Evolutionary conservation across 352 stramenopile genomes (phyloP).

Genomic region (Achlya hypogyna): DNA sequence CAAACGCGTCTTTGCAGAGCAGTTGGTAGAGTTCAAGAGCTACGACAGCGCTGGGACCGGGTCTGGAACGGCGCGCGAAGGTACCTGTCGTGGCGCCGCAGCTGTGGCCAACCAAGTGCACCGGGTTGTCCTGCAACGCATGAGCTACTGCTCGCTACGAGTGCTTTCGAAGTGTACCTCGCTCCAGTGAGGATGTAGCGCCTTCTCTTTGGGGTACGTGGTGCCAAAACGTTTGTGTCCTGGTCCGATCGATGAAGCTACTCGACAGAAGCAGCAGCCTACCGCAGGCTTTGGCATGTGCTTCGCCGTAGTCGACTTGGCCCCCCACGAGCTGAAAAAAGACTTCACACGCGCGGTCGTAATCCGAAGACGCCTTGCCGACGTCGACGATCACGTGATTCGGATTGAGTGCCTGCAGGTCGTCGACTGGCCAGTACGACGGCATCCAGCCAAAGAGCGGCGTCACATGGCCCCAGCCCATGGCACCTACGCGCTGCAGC

Average conservation of each 20-base stretch:
- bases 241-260: neutral
- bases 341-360: constrained; percentile 53
- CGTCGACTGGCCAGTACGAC: constrained; percentile 49
- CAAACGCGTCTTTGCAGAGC: constrained; percentile 44
- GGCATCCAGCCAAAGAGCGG: constrained; percentile 37
- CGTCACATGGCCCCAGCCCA: constrained; percentile 39
- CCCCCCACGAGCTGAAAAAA: constrained; percentile 60
- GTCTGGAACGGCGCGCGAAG: neutral
- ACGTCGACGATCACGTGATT: constrained; percentile 58
- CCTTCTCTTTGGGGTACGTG: constrained; percentile 23
- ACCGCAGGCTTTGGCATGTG: constrained; percentile 26
- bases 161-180: constrained; percentile 3
- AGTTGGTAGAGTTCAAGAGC: constrained; percentile 67
- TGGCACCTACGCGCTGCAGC: neutral
- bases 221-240: constrained; percentile 39
- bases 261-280: neutral
- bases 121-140: constrained; percentile 32
- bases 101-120: constrained; percentile 56
- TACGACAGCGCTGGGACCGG: neutral
- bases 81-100: constrained; percentile 41
- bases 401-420: constrained; percentile 34
- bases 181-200: constrained; percentile 38
- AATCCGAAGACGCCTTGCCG: constrained; percentile 47
- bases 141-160: too few species aligned
- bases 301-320: constrained; percentile 48